Percentiles rank a stretch among this genome's conserved stretches.
These are phyloP conservation scores for Diaporthe helianthi DNA, from an alignment of 2,329 filamentous ascomycete genomes.

Conservation along the genomic window DNA sequence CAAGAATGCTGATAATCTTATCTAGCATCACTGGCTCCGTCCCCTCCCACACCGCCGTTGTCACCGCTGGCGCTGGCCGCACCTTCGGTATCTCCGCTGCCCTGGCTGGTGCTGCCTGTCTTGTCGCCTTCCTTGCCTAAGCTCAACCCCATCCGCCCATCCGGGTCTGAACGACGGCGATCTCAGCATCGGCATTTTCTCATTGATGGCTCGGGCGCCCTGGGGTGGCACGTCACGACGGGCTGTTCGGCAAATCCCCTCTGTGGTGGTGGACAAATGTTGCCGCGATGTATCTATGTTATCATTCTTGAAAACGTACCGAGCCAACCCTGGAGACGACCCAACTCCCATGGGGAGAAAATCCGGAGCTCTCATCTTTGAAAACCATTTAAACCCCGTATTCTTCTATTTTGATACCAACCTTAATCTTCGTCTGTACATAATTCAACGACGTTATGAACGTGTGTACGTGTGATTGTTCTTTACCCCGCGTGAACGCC, in stretches of 20 bases:
- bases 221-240: slow-evolving; percentile 30
- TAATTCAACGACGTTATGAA: slow-evolving; percentile 17
- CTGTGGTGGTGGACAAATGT: slow-evolving; percentile 16
- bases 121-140: slow-evolving; percentile 64
- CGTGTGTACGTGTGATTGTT: slow-evolving; percentile 4
- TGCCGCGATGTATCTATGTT: slow-evolving; percentile 30
- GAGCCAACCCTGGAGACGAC: slow-evolving; percentile 31
- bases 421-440: slow-evolving; percentile 16
- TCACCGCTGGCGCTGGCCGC: slow-evolving; percentile 58
- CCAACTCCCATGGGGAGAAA: slow-evolving; percentile 21
- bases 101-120: slow-evolving; percentile 62
- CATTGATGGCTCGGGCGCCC: slow-evolving; percentile 42
- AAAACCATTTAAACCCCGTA: slow-evolving; percentile 25
- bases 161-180: not conserved
- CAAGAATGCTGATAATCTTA: slow-evolving; percentile 34
- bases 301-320: slow-evolving; percentile 31
- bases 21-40: slow-evolving; percentile 43
- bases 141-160: not conserved
- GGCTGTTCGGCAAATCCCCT: slow-evolving; percentile 9
- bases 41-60: slow-evolving; percentile 43
- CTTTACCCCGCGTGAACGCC: not conserved
- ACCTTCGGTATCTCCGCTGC: slow-evolving; percentile 60
- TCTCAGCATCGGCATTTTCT: slow-evolving; percentile 46
- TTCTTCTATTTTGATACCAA: slow-evolving; percentile 27
- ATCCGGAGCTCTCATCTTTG: slow-evolving; percentile 27